These are phyloP conservation scores for Cytospora chrysosperma DNA, from an alignment of 2,329 filamentous ascomycete species.

Conservation along the genomic window DNA sequence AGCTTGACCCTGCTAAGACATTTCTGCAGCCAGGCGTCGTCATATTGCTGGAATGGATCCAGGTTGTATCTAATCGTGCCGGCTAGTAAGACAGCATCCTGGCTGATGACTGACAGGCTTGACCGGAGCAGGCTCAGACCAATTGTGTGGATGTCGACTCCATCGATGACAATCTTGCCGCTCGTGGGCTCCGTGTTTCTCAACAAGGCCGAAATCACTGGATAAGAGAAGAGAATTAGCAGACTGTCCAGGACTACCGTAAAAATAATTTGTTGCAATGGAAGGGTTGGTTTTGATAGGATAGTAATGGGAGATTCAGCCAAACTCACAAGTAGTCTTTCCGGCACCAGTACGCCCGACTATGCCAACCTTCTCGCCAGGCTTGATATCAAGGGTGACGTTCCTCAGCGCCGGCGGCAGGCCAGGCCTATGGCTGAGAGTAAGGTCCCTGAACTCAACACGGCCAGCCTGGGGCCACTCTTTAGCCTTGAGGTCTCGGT, in stretches of 20 bases:
- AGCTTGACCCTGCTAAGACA: slow-evolving; percentile 18
- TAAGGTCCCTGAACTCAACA: slow-evolving; percentile 67
- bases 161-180: slow-evolving; percentile 59
- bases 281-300: too few relatives aligned
- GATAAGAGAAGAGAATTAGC: neutral
- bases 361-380: slow-evolving; percentile 40
- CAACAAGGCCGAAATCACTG: slow-evolving; percentile 16
- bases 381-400: slow-evolving; percentile 41
- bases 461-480: slow-evolving; percentile 68
- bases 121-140: slow-evolving; percentile 48
- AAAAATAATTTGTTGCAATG: neutral
- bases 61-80: slow-evolving; percentile 53
- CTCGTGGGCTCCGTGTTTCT: slow-evolving; percentile 10
- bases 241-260: neutral
- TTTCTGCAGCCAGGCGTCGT: slow-evolving; percentile 20
- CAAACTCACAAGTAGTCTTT: slow-evolving; percentile 58
- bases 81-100: slow-evolving; percentile 55
- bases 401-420: slow-evolving; percentile 65
- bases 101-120: slow-evolving; percentile 53
- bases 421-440: slow-evolving; percentile 66
- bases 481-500: slow-evolving; percentile 2
- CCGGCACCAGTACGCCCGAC: slow-evolving; percentile 81
- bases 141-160: slow-evolving; percentile 52
- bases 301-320: neutral
- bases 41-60: slow-evolving; percentile 44